Evolutionary conservation across 352 stramenopile species (phyloP), one percentile per base, ranked within the genome.

Genomic region (Globisporangium radiosum): DNA sequence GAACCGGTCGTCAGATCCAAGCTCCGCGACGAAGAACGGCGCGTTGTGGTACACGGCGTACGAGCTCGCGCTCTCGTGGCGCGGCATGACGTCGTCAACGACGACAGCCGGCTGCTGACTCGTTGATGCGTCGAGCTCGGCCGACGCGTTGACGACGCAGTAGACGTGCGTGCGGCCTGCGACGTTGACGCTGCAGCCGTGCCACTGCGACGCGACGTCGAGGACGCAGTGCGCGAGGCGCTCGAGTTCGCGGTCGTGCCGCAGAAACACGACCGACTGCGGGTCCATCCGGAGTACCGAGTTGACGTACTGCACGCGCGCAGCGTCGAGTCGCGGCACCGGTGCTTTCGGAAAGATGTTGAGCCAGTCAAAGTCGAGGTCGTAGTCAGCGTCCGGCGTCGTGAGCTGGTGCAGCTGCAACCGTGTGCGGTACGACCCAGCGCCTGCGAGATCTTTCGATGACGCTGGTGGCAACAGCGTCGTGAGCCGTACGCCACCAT

Each of bases 301-400:
- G 42, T 79, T 60, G n/a, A 93, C 64, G 38, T 75, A 85, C 50
- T 76, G 72, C 7, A 81, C 64, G 13, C 83, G 77, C 37, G 69
- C 70, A 8, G 60, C 52, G 39, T 92, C 81, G 0, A 64, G 37
- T 17, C 42, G 14, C 0, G 37, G 52, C n/a, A 88, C 57, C 0
- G 84, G 84, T 6, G 81, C 80, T 64, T 93, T 93, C 2, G 84
- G 84, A 62, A 82, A 93, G 17, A 81, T 78, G 68, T 91, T 84
- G 59, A 80, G 69, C 81, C 84, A 91, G 66, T 80, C 70, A 62
- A 88, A 93, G 64, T 93, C 76, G 8, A 91, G 66, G 9, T 90
- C 78, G 47, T 91, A 86, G 52, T 86, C 70, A 0, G 74, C 65
- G 5, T 79, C 67, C 0, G 75, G 81, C 3, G 81, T 88, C 62